Base-by-base conservation (phyloP, 2,329 filamentous ascomycete genomes). In the Karstenula rhodostoma region DNA sequence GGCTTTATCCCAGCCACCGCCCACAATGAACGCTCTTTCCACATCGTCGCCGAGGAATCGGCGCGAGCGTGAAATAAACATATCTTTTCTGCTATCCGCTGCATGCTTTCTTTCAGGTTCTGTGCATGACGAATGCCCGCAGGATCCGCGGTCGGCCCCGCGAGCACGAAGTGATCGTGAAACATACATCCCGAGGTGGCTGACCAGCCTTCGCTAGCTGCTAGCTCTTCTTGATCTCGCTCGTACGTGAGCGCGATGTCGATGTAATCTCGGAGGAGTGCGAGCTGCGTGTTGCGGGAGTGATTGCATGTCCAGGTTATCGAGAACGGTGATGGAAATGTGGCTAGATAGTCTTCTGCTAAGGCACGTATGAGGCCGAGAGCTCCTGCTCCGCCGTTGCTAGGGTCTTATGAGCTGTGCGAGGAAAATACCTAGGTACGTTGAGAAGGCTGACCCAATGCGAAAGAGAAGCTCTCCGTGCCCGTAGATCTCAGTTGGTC, bases 261-360 rank as follows among this genome's bases (percentile, higher is more conserved):
- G n/a, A 51, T 25, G 8, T 37, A 37, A 12, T 37, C 32, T 4
- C 23, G 48, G 6, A 51, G 29, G 19, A 51, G 48, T 19, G 48
- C 48, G 10, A 51, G 48, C 48, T 51, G 48, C 19, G 32, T 35
- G n/a, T 51, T 51, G 32, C 48, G 48, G 9, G 48, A 51, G 32
- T 51, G 48, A n/a, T 51, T 37, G 48, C 48, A 51, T 15, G 48
- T 51, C 48, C 48, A 51, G 10, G 48, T 51, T 19, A 51, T 51
- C 13, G 48, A 51, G 48, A 37, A 51, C 1, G 48, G 19, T 22
- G 48, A 22, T 2, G 48, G n/a, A 17, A 51, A n/a, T 7, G 32
- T 51, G 19, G 32, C 12, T 15, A 51, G 29, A 37, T 51, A 51
- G n/a, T 51, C 32, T 25, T 51, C 48, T 23, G 48, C 29, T 37